A percentile compares a stretch with the other conserved stretches of the same genome.
Evolutionary conservation across 2,329 filamentous ascomycete species (phyloP).

Genomic region (Colletotrichum spinosum): DNA sequence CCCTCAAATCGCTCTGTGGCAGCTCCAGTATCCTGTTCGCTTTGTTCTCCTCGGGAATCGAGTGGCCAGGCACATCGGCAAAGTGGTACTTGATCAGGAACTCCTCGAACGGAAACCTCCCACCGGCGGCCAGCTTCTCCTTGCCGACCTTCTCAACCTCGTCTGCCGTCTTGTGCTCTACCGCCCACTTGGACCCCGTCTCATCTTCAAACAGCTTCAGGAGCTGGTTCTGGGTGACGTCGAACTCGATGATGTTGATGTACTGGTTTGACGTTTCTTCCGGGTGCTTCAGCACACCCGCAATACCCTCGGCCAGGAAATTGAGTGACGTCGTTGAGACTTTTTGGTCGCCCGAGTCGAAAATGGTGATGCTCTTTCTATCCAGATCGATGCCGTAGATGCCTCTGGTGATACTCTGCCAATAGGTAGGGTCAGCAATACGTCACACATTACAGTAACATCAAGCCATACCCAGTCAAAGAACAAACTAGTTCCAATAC

Average conservation of each 20-base stretch:
- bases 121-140: constrained; percentile 49
- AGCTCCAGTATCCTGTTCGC: constrained; percentile 35
- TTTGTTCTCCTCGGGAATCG: constrained; percentile 31
- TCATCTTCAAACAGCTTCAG: constrained; percentile 63
- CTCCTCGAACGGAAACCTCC: constrained; percentile 39
- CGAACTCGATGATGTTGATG: constrained; percentile 68
- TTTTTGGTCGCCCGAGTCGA: constrained; percentile 28
- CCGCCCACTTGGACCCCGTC: constrained; percentile 62
- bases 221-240: constrained; percentile 68
- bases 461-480: constrained; percentile 67
- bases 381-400: constrained; percentile 30
- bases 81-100: constrained; percentile 31
- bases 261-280: constrained; percentile 68
- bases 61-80: constrained; percentile 23
- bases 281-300: constrained; percentile 59
- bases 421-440: not conserved
- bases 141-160: constrained; percentile 51
- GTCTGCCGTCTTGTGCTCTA: constrained; percentile 50
- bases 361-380: constrained; percentile 21
- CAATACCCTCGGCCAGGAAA: constrained; percentile 45
- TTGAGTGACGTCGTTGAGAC: constrained; percentile 27
- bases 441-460: no score
- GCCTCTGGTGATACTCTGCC: constrained; percentile 30
- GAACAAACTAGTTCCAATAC: constrained; percentile 67
- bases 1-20: constrained; percentile 22